Evolutionary conservation across 495 filamentous ascomycete species (phyloP).

Genomic region (Penicillium soppii): DNA sequence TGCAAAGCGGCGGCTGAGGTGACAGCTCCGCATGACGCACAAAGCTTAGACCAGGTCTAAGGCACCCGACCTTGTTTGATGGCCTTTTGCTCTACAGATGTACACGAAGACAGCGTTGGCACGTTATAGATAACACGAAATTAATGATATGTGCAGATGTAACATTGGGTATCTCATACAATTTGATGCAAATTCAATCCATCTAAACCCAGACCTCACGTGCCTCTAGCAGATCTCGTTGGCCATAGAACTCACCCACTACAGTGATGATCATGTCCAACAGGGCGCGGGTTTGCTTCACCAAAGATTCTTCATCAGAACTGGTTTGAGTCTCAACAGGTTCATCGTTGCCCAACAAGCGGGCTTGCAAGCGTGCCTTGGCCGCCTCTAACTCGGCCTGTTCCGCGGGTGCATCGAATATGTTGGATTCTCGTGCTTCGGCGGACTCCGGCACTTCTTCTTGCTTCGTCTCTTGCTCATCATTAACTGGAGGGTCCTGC

Average conservation of each 20-base stretch:
- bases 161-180: constrained; percentile 17
- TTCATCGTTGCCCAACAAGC: constrained; percentile 30
- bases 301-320: constrained; percentile 5
- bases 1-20: neutral
- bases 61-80: neutral
- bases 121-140: neutral
- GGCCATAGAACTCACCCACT: constrained; percentile 86
- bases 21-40: constrained; percentile 15
- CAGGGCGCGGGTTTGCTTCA: constrained; percentile 45
- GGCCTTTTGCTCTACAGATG: constrained; percentile 2
- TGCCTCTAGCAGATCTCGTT: constrained; percentile 78
- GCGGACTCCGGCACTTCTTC: neutral
- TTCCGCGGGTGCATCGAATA: constrained; percentile 22
- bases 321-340: constrained; percentile 1
- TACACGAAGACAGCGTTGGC: neutral
- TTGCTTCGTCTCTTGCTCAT: constrained; percentile 16
- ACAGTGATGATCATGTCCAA: constrained; percentile 92
- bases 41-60: constrained; percentile 9
- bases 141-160: constrained; percentile 4
- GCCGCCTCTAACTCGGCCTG: constrained; percentile 51
- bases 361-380: constrained; percentile 56
- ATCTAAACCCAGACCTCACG: constrained; percentile 50
- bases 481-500: constrained; percentile 21
- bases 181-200: neutral
- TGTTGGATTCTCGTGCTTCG: constrained; percentile 19